These are phyloP conservation scores for Podila epicladia DNA, from an alignment of 192 early-diverging fungal species.

Conservation along the genomic window DNA sequence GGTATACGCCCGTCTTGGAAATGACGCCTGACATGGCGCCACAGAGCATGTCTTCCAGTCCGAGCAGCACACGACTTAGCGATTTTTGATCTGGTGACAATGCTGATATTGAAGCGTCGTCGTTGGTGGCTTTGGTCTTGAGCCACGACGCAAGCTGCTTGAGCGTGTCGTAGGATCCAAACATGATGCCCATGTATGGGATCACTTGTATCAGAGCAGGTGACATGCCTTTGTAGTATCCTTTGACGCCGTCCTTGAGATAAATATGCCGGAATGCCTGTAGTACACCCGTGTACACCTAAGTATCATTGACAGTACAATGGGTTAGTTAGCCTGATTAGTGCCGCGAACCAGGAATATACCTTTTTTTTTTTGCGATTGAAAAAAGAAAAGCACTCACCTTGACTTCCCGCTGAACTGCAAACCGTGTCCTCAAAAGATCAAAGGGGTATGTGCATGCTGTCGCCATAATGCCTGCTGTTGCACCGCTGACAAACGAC, in stretches of 20 bases:
- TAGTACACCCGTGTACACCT: slow-evolving; percentile 73
- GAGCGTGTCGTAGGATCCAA: slow-evolving; percentile 78
- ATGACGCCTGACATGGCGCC: slow-evolving; percentile 85
- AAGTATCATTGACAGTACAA: neutral
- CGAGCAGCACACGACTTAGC: slow-evolving; percentile 16
- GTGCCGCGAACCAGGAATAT: too few species aligned
- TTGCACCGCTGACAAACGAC: slow-evolving; percentile 79
- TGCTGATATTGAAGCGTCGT: slow-evolving; percentile 6
- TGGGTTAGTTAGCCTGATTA: too few species aligned
- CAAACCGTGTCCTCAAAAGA: slow-evolving; percentile 93
- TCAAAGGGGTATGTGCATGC: slow-evolving; percentile 94
- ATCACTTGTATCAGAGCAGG: slow-evolving; percentile 89
- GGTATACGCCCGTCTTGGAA: slow-evolving; percentile 89
- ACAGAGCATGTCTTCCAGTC: slow-evolving; percentile 72
- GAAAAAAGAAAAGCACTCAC: slow-evolving; percentile 12
- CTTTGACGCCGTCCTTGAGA: slow-evolving; percentile 76
- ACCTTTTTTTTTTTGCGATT: too few species aligned
- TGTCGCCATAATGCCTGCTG: slow-evolving; percentile 85
- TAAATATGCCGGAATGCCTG: slow-evolving; percentile 75
- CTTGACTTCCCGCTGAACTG: slow-evolving; percentile 75
- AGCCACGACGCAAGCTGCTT: slow-evolving; percentile 56
- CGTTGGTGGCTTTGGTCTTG: slow-evolving; percentile 7
- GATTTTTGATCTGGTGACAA: neutral
- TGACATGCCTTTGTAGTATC: slow-evolving; percentile 88
- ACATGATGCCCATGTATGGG: slow-evolving; percentile 96